Percentiles rank a stretch among this genome's conserved stretches.
These are phyloP conservation scores for Penicillium samsonianum DNA, from an alignment of 495 filamentous ascomycete genomes.

Conservation along the genomic window DNA sequence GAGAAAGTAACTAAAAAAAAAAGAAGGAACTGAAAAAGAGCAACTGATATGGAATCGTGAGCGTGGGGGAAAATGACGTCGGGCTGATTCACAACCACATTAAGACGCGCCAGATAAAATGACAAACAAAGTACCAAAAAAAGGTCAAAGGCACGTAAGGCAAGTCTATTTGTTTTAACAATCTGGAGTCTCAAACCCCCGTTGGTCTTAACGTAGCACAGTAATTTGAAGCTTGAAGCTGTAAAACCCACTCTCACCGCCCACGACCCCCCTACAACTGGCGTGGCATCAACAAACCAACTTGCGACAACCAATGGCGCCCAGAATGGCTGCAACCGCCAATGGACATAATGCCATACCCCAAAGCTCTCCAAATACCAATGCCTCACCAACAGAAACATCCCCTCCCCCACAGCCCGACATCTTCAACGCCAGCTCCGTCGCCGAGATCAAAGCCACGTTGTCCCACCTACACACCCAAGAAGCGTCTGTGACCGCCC, in stretches of 20 bases:
- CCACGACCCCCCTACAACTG: conserved; percentile 21
- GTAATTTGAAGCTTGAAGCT: background rate
- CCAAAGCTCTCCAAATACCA: conserved; percentile 6
- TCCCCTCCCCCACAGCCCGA: conserved; percentile 32
- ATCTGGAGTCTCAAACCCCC: background rate
- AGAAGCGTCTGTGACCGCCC: conserved; percentile 70
- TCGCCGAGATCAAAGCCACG: conserved; percentile 75
- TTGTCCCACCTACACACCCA: conserved; percentile 72
- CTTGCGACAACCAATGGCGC: conserved; percentile 6
- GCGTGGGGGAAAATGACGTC: conserved; percentile 21
- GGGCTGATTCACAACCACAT: conserved; percentile 20
- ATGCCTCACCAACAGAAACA: conserved; percentile 14
- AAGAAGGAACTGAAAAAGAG: background rate
- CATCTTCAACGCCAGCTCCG: conserved; percentile 68
- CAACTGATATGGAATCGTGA: conserved; percentile 5
- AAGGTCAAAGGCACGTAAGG: background rate
- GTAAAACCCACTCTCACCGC: conserved; percentile 34
- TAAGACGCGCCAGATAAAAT: conserved; percentile 1
- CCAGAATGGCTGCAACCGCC: conserved; percentile 24
- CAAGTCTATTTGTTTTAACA: background rate
- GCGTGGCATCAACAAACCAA: conserved; percentile 26
- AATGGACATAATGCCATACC: conserved; percentile 29
- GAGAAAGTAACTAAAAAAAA: background rate
- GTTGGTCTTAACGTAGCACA: background rate
- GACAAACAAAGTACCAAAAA: conserved; percentile 8